phyloP scores from a whole-genome alignment of 208 protist genomes.

The Acanthamoeba triangularis region DNA sequence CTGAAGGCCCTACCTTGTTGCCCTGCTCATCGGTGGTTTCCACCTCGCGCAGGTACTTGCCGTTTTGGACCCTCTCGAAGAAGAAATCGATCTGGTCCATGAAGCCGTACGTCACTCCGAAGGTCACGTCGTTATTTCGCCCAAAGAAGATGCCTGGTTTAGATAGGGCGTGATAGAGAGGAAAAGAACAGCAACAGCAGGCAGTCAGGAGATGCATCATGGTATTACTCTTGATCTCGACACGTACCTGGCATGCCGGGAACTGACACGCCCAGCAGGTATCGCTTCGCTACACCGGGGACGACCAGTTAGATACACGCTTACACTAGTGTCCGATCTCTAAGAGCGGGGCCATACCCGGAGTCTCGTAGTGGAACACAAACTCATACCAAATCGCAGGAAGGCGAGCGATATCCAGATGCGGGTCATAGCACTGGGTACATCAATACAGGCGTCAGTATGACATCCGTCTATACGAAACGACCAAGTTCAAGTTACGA shows the following conservation, averaged over 20 bases:
- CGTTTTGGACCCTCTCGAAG: constrained; percentile 51
- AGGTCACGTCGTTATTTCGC: constrained; percentile 55
- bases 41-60: constrained; percentile 46
- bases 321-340: no score
- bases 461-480: background rate
- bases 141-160: constrained; percentile 12
- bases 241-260: constrained; percentile 66
- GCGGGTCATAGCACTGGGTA: constrained; percentile 48
- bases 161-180: no score
- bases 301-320: background rate
- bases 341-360: background rate
- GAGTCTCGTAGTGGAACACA: constrained; percentile 48
- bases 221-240: background rate
- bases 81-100: constrained; percentile 76
- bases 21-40: background rate
- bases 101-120: constrained; percentile 70
- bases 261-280: constrained; percentile 37
- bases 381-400: constrained; percentile 67
- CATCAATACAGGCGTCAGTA: no score
- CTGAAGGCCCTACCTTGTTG: background rate
- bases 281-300: constrained; percentile 10
- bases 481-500: background rate
- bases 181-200: background rate
- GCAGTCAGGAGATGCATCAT: no score
- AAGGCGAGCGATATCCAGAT: constrained; percentile 64